Percentiles rank a stretch among this genome's conserved stretches.
phyloP scores from a whole-genome alignment of 2,329 filamentous ascomycete species.

The Aureobasidium leucospermi region DNA sequence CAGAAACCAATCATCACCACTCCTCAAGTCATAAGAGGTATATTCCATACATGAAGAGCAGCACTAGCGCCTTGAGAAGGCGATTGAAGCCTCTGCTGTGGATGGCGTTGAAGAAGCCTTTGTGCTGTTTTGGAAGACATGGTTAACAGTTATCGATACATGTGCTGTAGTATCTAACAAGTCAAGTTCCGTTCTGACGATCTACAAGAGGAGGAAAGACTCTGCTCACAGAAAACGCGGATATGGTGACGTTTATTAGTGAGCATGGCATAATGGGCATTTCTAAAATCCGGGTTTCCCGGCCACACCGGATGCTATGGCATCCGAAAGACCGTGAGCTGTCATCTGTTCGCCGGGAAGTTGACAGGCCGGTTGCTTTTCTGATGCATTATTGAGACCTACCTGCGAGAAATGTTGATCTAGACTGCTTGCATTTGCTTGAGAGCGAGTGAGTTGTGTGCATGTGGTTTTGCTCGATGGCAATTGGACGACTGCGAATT shows the following conservation, averaged over 20 bases:
- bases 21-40: background rate
- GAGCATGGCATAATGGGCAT: background rate
- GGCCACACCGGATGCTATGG: background rate
- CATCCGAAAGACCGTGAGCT: background rate
- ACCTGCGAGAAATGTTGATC: background rate
- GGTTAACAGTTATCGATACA: background rate
- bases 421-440: background rate
- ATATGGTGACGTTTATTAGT: conserved; percentile 11
- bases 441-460: background rate
- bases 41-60: conserved; percentile 45
- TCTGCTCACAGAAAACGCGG: background rate
- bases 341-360: background rate
- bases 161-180: background rate
- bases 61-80: conserved; percentile 59
- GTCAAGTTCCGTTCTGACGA: background rate
- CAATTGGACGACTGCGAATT: background rate
- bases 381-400: background rate
- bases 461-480: background rate
- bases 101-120: conserved; percentile 42
- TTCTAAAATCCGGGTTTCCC: background rate
- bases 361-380: background rate
- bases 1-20: background rate
- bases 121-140: conserved; percentile 21
- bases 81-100: conserved; percentile 57
- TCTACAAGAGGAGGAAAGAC: background rate